Evolutionary conservation across 768 basidiomycete genomes (phyloP).

Genomic region (Leucosporidium yakuticum): DNA sequence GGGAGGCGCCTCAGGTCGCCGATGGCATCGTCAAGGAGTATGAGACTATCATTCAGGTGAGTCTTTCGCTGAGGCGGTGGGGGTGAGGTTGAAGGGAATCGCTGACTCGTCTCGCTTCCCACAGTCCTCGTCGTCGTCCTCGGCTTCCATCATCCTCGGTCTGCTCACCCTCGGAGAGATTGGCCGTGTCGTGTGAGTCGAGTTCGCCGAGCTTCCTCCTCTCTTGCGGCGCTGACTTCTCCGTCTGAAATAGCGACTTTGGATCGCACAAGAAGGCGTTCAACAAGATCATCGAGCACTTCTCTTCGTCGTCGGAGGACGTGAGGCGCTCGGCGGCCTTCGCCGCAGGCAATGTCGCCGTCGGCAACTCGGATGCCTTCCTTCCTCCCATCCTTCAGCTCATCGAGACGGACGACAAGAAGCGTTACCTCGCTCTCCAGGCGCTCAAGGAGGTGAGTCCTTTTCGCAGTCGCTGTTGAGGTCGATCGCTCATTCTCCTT

Average conservation of each 20-base stretch:
- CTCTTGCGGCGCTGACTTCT: neutral
- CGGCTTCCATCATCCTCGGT: conserved; percentile 68
- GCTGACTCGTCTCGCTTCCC: neutral
- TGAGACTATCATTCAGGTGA: conserved; percentile 70
- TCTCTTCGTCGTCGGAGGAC: conserved; percentile 73
- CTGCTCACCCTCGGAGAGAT: conserved; percentile 87
- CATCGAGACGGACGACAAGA: conserved; percentile 62
- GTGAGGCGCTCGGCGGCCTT: conserved; percentile 87
- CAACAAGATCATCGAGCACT: conserved; percentile 62
- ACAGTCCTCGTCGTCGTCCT: conserved; percentile 48
- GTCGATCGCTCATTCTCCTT: neutral
- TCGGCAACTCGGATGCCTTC: conserved; percentile 83
- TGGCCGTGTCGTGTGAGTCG: conserved; percentile 74
- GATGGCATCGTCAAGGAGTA: conserved; percentile 81
- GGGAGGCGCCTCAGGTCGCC: conserved; percentile 61
- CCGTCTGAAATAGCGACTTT: conserved; percentile 64
- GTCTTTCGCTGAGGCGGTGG: conserved; percentile 13
- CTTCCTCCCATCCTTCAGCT: conserved; percentile 65
- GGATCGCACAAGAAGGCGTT: conserved; percentile 74
- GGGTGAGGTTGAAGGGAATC: neutral
- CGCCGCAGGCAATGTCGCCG: conserved; percentile 87
- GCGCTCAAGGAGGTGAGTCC: conserved; percentile 79
- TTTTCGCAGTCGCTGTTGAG: neutral
- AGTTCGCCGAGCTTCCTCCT: neutral
- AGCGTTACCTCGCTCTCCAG: conserved; percentile 77